A percentile compares a stretch with the other conserved stretches of the same genome.
phyloP scores from a whole-genome alignment of 225 moss, liverwort and hornwort species.

The Pseudoscleropodium purum region DNA sequence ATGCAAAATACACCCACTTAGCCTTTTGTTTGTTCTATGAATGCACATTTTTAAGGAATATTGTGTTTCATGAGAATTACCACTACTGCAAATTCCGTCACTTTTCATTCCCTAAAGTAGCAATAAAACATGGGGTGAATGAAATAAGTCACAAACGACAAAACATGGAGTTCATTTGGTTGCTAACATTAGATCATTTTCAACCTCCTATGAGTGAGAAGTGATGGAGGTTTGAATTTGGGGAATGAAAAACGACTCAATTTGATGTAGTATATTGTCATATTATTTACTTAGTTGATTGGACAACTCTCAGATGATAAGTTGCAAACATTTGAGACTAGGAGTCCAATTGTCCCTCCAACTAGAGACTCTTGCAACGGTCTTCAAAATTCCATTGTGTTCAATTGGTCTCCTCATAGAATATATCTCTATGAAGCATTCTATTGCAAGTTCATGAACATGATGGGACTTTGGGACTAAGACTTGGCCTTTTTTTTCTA shows the following conservation, averaged over 20 bases:
- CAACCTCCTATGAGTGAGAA: too few species aligned
- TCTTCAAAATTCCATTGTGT: neutral
- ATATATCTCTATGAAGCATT: neutral
- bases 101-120: too few species aligned
- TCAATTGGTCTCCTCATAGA: neutral
- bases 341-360: neutral
- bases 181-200: too few species aligned
- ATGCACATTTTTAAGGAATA: neutral
- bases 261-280: too few species aligned
- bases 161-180: too few species aligned
- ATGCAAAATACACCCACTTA: neutral
- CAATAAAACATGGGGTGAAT: too few species aligned
- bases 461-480: neutral
- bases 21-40: neutral
- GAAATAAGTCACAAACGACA: too few species aligned
- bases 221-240: too few species aligned
- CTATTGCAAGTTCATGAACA: neutral
- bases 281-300: neutral
- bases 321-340: neutral
- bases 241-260: too few species aligned
- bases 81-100: too few species aligned
- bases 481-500: neutral
- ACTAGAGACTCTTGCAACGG: too few species aligned
- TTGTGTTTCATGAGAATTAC: neutral
- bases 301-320: neutral